Evolutionary conservation across 352 stramenopile species (phyloP).

Genomic region (Pythium inflatum): DNA sequence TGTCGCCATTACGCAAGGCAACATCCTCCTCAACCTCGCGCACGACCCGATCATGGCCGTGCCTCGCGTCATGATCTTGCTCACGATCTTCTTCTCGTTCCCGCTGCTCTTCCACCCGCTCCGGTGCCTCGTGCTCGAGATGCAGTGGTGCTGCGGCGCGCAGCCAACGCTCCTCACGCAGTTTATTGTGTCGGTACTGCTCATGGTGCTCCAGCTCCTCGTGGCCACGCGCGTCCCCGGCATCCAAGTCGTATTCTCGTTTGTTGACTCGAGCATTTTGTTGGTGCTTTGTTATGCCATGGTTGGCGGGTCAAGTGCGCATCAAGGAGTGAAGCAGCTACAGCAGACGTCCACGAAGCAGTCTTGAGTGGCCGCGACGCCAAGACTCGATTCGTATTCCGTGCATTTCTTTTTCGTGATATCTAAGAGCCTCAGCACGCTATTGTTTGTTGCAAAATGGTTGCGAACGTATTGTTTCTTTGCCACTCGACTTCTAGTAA

Average conservation of each 20-base stretch:
- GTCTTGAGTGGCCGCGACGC: slow-evolving; percentile 28
- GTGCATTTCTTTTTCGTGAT: too few relatives aligned
- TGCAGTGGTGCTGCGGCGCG: slow-evolving; percentile 40
- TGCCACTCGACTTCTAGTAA: too few relatives aligned
- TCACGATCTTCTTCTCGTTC: slow-evolving; percentile 80
- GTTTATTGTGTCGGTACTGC: slow-evolving; percentile 29
- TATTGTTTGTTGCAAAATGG: too few relatives aligned
- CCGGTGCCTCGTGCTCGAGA: slow-evolving; percentile 65
- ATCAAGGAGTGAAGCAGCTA: too few relatives aligned
- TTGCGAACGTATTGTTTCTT: too few relatives aligned
- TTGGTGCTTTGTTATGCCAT: slow-evolving; percentile 78
- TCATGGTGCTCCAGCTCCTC: slow-evolving; percentile 30
- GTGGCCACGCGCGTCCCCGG: slow-evolving; percentile 31
- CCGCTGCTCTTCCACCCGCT: slow-evolving; percentile 76
- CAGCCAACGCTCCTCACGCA: slow-evolving; percentile 37
- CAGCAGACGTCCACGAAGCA: slow-evolving; percentile 29
- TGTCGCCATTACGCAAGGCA: slow-evolving; percentile 69
- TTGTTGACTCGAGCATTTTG: slow-evolving; percentile 74
- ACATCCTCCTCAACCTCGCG: slow-evolving; percentile 80
- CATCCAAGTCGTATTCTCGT: slow-evolving; percentile 69
- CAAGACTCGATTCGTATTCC: too few relatives aligned
- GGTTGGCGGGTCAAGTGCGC: slow-evolving; percentile 46
- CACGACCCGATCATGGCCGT: slow-evolving; percentile 74
- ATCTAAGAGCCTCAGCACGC: too few relatives aligned
- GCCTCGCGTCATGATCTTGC: slow-evolving; percentile 62